Evolutionary conservation across 768 basidiomycete genomes (phyloP).

Genomic region (Amanita pseudoporphyria): DNA sequence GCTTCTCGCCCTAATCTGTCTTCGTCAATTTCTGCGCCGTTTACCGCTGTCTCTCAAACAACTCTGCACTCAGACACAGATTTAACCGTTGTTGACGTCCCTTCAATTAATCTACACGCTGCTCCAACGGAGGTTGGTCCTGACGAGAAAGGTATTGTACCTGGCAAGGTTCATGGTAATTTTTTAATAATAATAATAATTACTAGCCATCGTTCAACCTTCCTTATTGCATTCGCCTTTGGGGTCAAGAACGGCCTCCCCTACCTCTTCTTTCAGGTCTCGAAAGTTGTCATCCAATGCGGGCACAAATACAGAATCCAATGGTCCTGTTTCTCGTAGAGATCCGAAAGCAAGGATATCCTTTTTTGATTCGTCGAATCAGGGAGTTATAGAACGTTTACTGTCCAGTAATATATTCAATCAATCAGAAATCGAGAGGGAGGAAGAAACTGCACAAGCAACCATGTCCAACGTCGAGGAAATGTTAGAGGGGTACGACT

Average conservation of each 20-base stretch:
- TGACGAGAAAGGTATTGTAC: not conserved
- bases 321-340: constrained; percentile 25
- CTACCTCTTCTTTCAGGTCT: constrained; percentile 16
- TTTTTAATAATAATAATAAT: no score
- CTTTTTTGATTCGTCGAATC: constrained; percentile 75
- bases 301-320: constrained; percentile 19
- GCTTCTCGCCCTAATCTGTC: not conserved
- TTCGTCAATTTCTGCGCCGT: not conserved
- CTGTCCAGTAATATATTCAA: constrained; percentile 36
- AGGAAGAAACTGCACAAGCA: constrained; percentile 69
- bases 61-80: constrained; percentile 25
- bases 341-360: constrained; percentile 69
- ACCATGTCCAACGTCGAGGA: constrained; percentile 92
- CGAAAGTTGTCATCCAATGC: constrained; percentile 20
- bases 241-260: constrained; percentile 16
- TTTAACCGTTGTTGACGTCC: constrained; percentile 25
- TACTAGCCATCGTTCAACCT: not conserved
- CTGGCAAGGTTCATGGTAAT: not conserved
- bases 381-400: constrained; percentile 62
- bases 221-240: constrained; percentile 14
- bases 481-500: constrained; percentile 98
- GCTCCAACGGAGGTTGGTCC: constrained; percentile 4
- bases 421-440: constrained; percentile 42
- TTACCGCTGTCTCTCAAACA: not conserved
- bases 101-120: constrained; percentile 17